These are phyloP conservation scores for Backusella tarrabulga DNA, from an alignment of 192 early-diverging fungal genomes.

Conservation along the genomic window DNA sequence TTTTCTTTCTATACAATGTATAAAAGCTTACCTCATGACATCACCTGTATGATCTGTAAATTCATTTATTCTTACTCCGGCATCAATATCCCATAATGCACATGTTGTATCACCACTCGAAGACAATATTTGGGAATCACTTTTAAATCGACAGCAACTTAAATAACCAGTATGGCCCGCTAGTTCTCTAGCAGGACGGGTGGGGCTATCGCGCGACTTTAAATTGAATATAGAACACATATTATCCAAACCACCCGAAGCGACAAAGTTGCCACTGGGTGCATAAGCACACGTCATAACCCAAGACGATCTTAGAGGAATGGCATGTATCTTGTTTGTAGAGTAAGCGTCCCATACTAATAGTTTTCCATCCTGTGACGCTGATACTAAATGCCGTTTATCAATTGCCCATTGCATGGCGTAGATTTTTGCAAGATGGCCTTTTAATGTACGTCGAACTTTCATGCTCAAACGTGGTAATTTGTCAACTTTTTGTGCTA, in stretches of 20 bases:
- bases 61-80: conserved; percentile 92
- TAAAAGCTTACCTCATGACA: conserved; percentile 81
- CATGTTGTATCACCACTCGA: conserved; percentile 98
- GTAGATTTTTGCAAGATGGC: conserved; percentile 98
- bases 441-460: conserved; percentile 95
- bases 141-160: conserved; percentile 95
- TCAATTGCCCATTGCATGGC: conserved; percentile 66
- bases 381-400: conserved; percentile 94
- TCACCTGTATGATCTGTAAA: conserved; percentile 99
- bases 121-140: conserved; percentile 96
- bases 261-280: conserved; percentile 96
- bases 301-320: conserved; percentile 98
- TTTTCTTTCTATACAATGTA: background rate
- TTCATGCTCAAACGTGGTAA: conserved; percentile 90
- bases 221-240: conserved; percentile 97
- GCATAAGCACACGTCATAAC: conserved; percentile 99
- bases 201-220: conserved; percentile 85
- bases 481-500: conserved; percentile 71
- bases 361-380: conserved; percentile 99
- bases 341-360: conserved; percentile 99
- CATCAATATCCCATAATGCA: conserved; percentile 99
- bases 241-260: conserved; percentile 99
- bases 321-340: conserved; percentile 98
- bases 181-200: conserved; percentile 93
- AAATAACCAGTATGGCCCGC: conserved; percentile 95